Base-by-base conservation (phyloP, 495 filamentous ascomycete species). In the Podospora didyma region DNA sequence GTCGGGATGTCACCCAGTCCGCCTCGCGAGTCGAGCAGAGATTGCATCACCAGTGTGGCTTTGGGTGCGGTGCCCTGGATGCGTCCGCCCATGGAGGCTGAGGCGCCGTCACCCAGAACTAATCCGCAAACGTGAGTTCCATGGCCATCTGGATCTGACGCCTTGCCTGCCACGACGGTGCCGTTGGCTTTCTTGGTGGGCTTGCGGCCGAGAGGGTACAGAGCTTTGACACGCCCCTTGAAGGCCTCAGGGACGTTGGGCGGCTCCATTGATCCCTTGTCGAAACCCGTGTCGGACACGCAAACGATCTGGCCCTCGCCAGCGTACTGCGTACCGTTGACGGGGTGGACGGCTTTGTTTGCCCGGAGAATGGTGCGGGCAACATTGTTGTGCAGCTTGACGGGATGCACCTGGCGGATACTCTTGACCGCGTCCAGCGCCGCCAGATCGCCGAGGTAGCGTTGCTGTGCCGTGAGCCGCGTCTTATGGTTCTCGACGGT, bases 81-180 rank as follows among this genome's bases (percentile, higher is more conserved):
- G 19, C 26, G 22, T 24, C 35, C 26, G 42, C 52, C 53, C 26
- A 10, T 37, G 16, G 11, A 14, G 11, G 12, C 34, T 3, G 28
- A 48, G 31, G 16, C 42, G 24, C 19, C 45, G 12, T 56, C 45
- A 28, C 53, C 53, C 7, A 56, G 31, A 14, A 56, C 53, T 1
- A 45, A 56, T n/a, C 53, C 53, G 45, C 44, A 49, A 2, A 56
- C 53, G 26, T 53, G 51, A n/a, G 57, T 49, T 21, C 57, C 52
- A 17, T 59, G 50, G 2, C 52, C 57, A 19, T 49, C 46, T 5
- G 42, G 44, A 45, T 59, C 46, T 21, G n/a, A 17, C 2, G 20
- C 7, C 14, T 26, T 47, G 14, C 14, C 52, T 14, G 3, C 9
- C 1, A 37, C 34, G 1, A 37, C 2, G 34, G 34, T 37, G 34